Evolutionary conservation across 2,329 filamentous ascomycete species (phyloP).

Genomic region (Cytospora schulzeri): DNA sequence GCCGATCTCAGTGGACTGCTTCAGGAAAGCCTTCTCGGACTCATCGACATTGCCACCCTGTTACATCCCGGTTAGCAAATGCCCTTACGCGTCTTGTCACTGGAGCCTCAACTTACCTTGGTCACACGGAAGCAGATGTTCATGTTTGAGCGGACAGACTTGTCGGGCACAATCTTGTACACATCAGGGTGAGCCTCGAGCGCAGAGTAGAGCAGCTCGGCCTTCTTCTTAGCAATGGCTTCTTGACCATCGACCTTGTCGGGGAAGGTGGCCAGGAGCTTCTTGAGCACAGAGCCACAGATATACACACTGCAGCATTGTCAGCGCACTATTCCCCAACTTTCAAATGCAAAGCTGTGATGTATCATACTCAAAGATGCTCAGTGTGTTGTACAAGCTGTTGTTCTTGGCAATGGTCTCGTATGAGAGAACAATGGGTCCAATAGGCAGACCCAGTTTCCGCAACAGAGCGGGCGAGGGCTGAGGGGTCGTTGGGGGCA

Average conservation of each 20-base stretch:
- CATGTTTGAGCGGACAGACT: slow-evolving; percentile 79
- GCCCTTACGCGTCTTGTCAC: background rate
- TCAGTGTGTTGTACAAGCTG: slow-evolving; percentile 92
- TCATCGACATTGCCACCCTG: slow-evolving; percentile 61
- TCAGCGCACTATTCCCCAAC: background rate
- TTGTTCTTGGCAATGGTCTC: slow-evolving; percentile 89
- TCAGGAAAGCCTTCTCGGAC: slow-evolving; percentile 79
- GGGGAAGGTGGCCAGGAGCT: slow-evolving; percentile 66
- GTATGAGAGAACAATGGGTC: slow-evolving; percentile 80
- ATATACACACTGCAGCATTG: slow-evolving; percentile 69
- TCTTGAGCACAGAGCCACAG: slow-evolving; percentile 83
- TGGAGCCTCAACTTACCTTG: slow-evolving; percentile 40
- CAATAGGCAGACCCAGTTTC: slow-evolving; percentile 73
- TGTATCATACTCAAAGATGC: slow-evolving; percentile 74
- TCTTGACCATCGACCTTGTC: slow-evolving; percentile 78
- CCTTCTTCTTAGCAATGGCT: slow-evolving; percentile 72
- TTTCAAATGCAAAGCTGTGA: no score
- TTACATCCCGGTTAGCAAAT: background rate
- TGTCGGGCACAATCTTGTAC: slow-evolving; percentile 79
- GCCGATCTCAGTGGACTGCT: slow-evolving; percentile 66
- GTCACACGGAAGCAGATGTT: slow-evolving; percentile 89
- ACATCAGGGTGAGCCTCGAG: slow-evolving; percentile 72
- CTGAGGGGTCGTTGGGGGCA: slow-evolving; percentile 67
- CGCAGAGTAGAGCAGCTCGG: slow-evolving; percentile 72
- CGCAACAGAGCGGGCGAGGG: slow-evolving; percentile 71